Evolutionary conservation across 257 asterid species (phyloP).

Genomic region (Perilla frutescens): DNA sequence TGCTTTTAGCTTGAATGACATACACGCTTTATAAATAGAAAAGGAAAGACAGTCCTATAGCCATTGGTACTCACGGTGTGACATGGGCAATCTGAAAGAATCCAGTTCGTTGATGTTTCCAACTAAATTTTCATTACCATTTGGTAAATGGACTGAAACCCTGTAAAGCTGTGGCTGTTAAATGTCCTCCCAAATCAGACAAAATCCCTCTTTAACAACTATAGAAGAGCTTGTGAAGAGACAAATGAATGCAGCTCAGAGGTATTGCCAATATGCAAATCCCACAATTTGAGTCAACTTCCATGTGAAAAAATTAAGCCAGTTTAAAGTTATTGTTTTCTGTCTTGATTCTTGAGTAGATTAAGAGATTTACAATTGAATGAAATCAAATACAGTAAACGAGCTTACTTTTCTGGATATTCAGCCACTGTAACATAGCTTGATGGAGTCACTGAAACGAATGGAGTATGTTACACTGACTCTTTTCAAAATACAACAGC

Average conservation of each 20-base stretch:
- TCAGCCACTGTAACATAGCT: conserved; percentile 49
- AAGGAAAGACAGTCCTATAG: conserved; percentile 14
- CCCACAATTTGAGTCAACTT: conserved; percentile 23
- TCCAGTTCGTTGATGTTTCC: conserved; percentile 43
- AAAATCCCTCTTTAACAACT: conserved; percentile 6
- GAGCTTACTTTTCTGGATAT: conserved; percentile 60
- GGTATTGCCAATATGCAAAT: background rate
- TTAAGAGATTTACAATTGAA: conserved; percentile 2
- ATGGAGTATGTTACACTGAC: conserved; percentile 34
- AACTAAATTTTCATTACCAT: conserved; percentile 41
- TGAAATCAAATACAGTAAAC: conserved; percentile 27
- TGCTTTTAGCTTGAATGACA: background rate
- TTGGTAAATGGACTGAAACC: conserved; percentile 37
- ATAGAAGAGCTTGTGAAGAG: conserved; percentile 27
- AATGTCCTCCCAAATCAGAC: conserved; percentile 20
- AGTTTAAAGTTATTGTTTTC: conserved; percentile 17
- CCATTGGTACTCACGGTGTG: conserved; percentile 42
- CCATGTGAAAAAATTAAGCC: conserved; percentile 13
- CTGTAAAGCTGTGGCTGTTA: conserved; percentile 45
- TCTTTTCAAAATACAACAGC: conserved; percentile 26
- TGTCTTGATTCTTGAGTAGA: conserved; percentile 18
- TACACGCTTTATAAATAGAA: conserved; percentile 23
- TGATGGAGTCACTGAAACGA: conserved; percentile 55
- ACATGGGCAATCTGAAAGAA: conserved; percentile 38
- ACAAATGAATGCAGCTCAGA: conserved; percentile 31